Percentiles rank a stretch among this genome's conserved stretches.
These are phyloP conservation scores for Clitoria ternatea DNA, from an alignment of 306 rosid genomes.

Conservation along the genomic window DNA sequence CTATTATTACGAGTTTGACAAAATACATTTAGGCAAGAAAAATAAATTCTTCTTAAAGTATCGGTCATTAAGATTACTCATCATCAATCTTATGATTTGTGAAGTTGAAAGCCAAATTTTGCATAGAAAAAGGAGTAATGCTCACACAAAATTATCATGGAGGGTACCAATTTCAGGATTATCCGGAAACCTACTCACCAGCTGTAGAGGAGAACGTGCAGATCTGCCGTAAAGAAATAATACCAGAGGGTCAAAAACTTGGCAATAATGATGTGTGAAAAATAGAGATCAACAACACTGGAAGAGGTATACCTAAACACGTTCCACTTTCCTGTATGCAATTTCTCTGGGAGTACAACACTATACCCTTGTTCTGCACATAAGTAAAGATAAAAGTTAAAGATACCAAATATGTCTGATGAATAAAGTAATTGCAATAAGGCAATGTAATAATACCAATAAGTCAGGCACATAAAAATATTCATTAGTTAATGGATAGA, in stretches of 20 bases:
- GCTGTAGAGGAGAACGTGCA: slow-evolving; percentile 66
- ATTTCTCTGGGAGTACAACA: slow-evolving; percentile 92
- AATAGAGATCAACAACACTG: slow-evolving; percentile 13
- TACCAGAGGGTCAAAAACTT: neutral
- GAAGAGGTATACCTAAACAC: slow-evolving; percentile 67
- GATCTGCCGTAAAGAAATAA: slow-evolving; percentile 48
- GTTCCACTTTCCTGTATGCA: slow-evolving; percentile 93
- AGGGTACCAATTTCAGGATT: slow-evolving; percentile 84
- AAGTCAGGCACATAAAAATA: neutral
- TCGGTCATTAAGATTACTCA: slow-evolving; percentile 1
- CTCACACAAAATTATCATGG: slow-evolving; percentile 96
- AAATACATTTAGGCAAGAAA: slow-evolving; percentile 21
- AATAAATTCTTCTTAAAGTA: neutral
- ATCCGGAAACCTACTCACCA: slow-evolving; percentile 71
- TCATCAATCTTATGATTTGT: neutral
- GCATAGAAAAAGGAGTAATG: slow-evolving; percentile 21
- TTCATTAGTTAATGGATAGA: neutral
- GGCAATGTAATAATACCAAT: neutral
- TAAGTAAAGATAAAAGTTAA: slow-evolving; percentile 31
- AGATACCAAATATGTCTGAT: slow-evolving; percentile 13
- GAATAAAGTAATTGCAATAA: slow-evolving; percentile 8
- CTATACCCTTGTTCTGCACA: slow-evolving; percentile 87
- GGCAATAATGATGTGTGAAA: slow-evolving; percentile 8
- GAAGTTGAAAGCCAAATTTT: slow-evolving; percentile 5
- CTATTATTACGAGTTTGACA: slow-evolving; percentile 42